These are phyloP conservation scores for Choanephora cucurbitarum DNA, from an alignment of 371 early-diverging fungal genomes.

Conservation along the genomic window DNA sequence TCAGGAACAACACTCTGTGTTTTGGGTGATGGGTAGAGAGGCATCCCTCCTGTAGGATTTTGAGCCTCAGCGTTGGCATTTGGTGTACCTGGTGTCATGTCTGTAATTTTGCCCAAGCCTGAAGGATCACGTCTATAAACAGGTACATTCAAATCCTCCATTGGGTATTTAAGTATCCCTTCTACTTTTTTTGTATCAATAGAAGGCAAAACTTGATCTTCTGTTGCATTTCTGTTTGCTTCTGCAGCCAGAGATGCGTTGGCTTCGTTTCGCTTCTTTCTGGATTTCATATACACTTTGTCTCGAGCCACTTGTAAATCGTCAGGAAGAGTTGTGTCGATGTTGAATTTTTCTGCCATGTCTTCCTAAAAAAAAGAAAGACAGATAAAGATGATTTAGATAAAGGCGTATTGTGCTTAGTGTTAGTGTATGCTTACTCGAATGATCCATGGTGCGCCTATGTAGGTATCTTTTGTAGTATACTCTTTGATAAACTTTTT, in stretches of 20 bases:
- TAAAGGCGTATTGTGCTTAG: too few species aligned
- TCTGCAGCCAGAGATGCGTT: neutral
- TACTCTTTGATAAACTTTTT: constrained; percentile 72
- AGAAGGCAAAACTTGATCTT: constrained; percentile 1
- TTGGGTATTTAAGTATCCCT: constrained; percentile 54
- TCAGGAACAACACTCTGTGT: constrained; percentile 29
- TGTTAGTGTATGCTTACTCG: constrained; percentile 59
- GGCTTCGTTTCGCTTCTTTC: constrained; percentile 37
- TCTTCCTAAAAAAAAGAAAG: constrained; percentile 29
- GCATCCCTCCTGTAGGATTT: constrained; percentile 41
- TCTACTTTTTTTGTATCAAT: constrained; percentile 38
- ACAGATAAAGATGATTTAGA: neutral
- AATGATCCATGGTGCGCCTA: constrained; percentile 76
- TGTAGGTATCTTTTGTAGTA: constrained; percentile 64
- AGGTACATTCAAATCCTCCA: constrained; percentile 62
- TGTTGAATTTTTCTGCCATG: constrained; percentile 46
- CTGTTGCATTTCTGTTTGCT: constrained; percentile 10
- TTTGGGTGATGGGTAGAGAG: constrained; percentile 24
- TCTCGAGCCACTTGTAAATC: constrained; percentile 50
- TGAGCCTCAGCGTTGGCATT: constrained; percentile 10
- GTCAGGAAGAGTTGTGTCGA: constrained; percentile 52
- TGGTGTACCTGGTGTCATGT: constrained; percentile 37
- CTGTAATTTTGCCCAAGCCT: constrained; percentile 30
- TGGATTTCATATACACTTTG: constrained; percentile 44
- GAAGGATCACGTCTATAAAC: constrained; percentile 36